Percentiles rank a stretch among this genome's conserved stretches.
These are phyloP conservation scores for Cordyceps sp. DNA, from an alignment of 2,329 filamentous ascomycete genomes.

Conservation along the genomic window DNA sequence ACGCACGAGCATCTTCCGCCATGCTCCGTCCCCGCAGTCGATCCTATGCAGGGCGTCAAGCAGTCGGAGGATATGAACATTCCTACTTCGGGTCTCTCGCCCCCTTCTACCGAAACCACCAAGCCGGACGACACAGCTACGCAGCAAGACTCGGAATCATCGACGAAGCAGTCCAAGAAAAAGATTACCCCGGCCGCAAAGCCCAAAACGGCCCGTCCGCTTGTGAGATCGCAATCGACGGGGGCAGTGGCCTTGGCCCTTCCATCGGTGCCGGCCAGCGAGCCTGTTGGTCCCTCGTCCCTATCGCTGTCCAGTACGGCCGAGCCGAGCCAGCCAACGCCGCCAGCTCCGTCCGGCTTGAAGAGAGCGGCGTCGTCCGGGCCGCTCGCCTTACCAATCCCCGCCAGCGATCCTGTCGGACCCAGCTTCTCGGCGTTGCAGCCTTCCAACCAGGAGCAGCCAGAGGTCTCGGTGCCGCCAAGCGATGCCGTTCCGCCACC, in stretches of 20 bases:
- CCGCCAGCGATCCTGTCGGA: slow-evolving; percentile 29
- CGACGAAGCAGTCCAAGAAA: slow-evolving; percentile 1
- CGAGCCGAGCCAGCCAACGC: slow-evolving; percentile 6
- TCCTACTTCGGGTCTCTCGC: neutral
- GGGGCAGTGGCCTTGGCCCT: slow-evolving; percentile 15
- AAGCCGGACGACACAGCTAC: neutral
- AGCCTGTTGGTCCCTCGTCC: slow-evolving; percentile 27
- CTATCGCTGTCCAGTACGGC: slow-evolving; percentile 15
- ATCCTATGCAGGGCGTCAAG: neutral
- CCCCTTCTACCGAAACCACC: neutral
- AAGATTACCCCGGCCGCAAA: slow-evolving; percentile 2
- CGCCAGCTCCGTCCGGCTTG: slow-evolving; percentile 18
- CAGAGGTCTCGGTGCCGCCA: slow-evolving; percentile 10
- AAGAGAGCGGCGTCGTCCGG: slow-evolving; percentile 20
- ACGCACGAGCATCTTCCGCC: neutral
- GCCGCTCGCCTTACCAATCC: slow-evolving; percentile 17
- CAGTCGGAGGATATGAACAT: neutral
- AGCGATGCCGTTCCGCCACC: neutral
- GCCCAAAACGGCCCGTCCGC: slow-evolving; percentile 9
- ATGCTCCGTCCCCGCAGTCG: neutral
- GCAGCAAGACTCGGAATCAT: neutral
- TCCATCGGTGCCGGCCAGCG: slow-evolving; percentile 27
- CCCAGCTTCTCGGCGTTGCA: slow-evolving; percentile 8
- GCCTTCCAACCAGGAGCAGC: slow-evolving; percentile 5
- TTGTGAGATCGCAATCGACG: slow-evolving; percentile 20